A percentile compares a stretch with the other conserved stretches of the same genome.
Conservation (phyloP, 768 basidiomycete species). For the Tricholoma saponaceum region DNA sequence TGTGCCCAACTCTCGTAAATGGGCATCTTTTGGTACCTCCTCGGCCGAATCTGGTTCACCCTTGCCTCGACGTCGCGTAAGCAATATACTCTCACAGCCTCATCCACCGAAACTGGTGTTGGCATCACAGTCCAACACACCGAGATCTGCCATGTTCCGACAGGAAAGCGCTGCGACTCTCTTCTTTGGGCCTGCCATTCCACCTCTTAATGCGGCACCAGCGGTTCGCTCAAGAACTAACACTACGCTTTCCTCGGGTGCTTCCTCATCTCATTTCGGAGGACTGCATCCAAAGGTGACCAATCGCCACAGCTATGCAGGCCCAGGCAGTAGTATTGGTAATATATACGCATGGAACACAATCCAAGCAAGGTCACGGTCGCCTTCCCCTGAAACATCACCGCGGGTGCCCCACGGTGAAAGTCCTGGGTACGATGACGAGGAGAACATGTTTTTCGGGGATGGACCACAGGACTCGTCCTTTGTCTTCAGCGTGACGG, state of each 20-base stretch:
- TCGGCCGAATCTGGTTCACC: conserved; percentile 53
- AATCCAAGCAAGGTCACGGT: conserved; percentile 32
- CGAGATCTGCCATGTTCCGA: conserved; percentile 42
- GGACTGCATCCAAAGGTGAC: conserved; percentile 25
- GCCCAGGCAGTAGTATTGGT: conserved; percentile 30
- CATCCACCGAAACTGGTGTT: conserved; percentile 14
- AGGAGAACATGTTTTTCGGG: conserved; percentile 57
- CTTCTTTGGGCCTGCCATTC: conserved; percentile 64
- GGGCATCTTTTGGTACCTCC: conserved; percentile 32
- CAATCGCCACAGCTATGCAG: conserved; percentile 68
- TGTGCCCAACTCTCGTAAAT: conserved; percentile 33
- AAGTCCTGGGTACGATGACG: conserved; percentile 21
- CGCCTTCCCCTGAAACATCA: conserved; percentile 51
- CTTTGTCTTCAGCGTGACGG: conserved; percentile 53
- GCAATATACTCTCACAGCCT: conserved; percentile 29
- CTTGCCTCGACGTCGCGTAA: conserved; percentile 48
- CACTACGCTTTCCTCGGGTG: conserved; percentile 19
- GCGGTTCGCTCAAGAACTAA: conserved; percentile 27
- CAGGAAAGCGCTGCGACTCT: conserved; percentile 55
- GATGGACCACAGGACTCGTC: conserved; percentile 44
- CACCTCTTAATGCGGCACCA: conserved; percentile 20
- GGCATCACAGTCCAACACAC: conserved; percentile 10
- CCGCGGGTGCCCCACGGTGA: conserved; percentile 26
- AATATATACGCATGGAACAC: conserved; percentile 34
- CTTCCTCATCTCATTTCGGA: conserved; percentile 16